These are phyloP conservation scores for Paragyromitra xinjiangensis DNA, from an alignment of 495 filamentous ascomycete species.

Conservation along the genomic window DNA sequence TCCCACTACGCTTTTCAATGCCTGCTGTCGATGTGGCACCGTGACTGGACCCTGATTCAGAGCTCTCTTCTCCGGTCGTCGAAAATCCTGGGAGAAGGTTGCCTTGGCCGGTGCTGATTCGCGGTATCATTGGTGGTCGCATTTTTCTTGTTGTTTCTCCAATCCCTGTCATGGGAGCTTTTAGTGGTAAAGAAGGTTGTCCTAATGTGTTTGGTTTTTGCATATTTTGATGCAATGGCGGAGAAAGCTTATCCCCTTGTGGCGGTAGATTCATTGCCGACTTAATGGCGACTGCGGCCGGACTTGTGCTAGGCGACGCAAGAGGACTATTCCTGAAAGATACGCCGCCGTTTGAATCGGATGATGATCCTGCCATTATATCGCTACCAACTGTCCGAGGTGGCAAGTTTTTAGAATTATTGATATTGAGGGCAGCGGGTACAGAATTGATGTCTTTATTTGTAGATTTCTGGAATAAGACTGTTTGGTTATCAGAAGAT, in stretches of 20 bases:
- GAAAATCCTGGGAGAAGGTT: conserved; percentile 54
- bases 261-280: conserved; percentile 33
- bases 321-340: conserved; percentile 37
- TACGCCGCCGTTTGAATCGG: conserved; percentile 42
- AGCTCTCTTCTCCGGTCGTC: conserved; percentile 49
- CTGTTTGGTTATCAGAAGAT: conserved; percentile 27
- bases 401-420: conserved; percentile 43
- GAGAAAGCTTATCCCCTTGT: conserved; percentile 36
- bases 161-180: conserved; percentile 3
- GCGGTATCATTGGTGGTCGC: conserved; percentile 35
- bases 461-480: conserved; percentile 32
- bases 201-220: conserved; percentile 26
- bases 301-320: conserved; percentile 45
- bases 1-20: conserved; percentile 48
- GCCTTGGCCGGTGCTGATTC: conserved; percentile 55
- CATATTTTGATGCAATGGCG: conserved; percentile 37
- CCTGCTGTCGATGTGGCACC: conserved; percentile 51
- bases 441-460: conserved; percentile 43
- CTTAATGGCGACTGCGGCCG: conserved; percentile 14
- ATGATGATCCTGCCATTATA: conserved; percentile 38
- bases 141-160: conserved; percentile 46
- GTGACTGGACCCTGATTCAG: conserved; percentile 54
- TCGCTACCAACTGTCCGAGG: conserved; percentile 37
- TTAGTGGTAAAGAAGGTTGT: conserved; percentile 40
- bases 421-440: conserved; percentile 42